A percentile compares a stretch with the other conserved stretches of the same genome.
These are phyloP conservation scores for Pleurozium schreberi DNA, from an alignment of 225 moss, liverwort and hornwort genomes.

Conservation along the genomic window DNA sequence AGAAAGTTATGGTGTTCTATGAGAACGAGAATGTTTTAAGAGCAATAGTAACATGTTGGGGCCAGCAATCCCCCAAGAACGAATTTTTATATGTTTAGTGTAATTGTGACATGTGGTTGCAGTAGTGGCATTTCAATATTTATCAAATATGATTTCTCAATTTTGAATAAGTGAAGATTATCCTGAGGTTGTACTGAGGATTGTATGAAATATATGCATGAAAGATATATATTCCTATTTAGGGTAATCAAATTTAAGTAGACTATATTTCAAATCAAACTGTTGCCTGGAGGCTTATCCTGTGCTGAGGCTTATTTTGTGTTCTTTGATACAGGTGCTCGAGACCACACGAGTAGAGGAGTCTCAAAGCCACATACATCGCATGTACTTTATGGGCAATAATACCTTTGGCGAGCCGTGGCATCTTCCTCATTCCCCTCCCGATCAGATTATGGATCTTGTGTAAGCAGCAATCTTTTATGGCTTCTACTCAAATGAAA, in stretches of 20 bases:
- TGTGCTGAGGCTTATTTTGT: background rate
- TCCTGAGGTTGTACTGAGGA: background rate
- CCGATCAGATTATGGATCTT: slow-evolving; percentile 87
- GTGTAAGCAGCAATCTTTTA: slow-evolving; percentile 46
- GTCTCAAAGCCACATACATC: slow-evolving; percentile 90
- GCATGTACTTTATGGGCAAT: slow-evolving; percentile 91
- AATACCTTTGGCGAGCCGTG: slow-evolving; percentile 95
- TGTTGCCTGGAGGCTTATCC: background rate
- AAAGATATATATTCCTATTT: background rate
- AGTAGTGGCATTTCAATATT: background rate
- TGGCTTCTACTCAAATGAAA: background rate
- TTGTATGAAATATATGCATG: background rate
- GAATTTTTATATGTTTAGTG: background rate
- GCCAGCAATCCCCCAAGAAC: background rate
- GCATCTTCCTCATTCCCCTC: slow-evolving; percentile 98
- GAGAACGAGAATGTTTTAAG: background rate
- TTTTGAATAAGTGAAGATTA: background rate
- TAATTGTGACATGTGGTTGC: background rate
- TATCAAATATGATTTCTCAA: background rate
- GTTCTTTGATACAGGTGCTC: slow-evolving; percentile 47
- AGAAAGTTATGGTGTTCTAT: background rate
- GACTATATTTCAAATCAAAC: background rate
- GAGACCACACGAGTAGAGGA: slow-evolving; percentile 93
- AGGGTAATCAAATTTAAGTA: background rate
- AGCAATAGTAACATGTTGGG: background rate